Evolutionary conservation across 163 green algal species (phyloP), one percentile per base, ranked within the genome.

Genomic region (Prototheca wickerhamii): DNA sequence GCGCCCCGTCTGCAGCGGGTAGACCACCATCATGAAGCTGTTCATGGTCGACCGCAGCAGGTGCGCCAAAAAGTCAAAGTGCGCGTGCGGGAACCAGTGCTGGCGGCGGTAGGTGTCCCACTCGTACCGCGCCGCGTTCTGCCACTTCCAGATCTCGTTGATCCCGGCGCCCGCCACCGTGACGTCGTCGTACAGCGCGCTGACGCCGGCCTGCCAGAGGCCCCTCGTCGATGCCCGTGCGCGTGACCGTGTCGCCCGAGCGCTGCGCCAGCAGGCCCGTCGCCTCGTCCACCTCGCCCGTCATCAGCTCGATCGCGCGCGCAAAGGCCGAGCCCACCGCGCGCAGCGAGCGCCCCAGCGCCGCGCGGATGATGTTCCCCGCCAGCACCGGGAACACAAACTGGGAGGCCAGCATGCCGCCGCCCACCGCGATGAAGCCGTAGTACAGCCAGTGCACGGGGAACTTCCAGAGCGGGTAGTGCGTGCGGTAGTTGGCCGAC

Each of bases 51-150:
- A 23, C 26, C 67, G 60, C 0, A n/a, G 12, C 26, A 73, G 26
- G 5, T 58, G 44, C 23, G 10, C 31, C n/a, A 68, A 20, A 25
- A 60, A 34, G 23, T 53, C 12, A 32, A 61, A 72, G 23, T 46
- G 23, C 21, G 6, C 20, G 8, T 25, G 35, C 3, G 40, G 67
- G 25, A 73, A 60, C n/a, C 25, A 12, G 42, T 46, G 52, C 59
- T 73, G 67, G 8, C 53, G 40, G 20, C 60, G 60, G 67, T 73
- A 73, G 25, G 64, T 20, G 5, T 73, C 67, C 32, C 54, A 20
- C 54, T 67, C 56, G 21, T 26, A 28, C 2, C 20, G 25, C 15
- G 59, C 31, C 2, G 31, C 44, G n/a, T 18, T 12, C 59, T 66
- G 5, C 23, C 35, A 35, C 35, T 26, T 35, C 21, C 5, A 44